These are phyloP conservation scores for Fistulina hepatica DNA, from an alignment of 1,284 basidiomycete species.

Conservation along the genomic window DNA sequence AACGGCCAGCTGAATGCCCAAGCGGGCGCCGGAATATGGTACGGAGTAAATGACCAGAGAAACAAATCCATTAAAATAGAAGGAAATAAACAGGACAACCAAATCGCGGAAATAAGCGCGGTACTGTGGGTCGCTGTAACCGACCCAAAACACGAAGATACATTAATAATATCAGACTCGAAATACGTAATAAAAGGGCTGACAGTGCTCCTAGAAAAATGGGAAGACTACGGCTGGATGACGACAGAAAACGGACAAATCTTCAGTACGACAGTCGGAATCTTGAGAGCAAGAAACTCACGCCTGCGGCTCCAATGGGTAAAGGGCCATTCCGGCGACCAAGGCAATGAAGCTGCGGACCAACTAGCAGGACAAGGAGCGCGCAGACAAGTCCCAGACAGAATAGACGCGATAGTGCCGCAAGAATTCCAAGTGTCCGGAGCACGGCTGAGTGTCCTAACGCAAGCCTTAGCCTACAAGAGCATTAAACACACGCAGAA, in stretches of 20 bases:
- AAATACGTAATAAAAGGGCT: background rate
- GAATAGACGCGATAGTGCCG: background rate
- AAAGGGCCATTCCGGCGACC: constrained; percentile 6
- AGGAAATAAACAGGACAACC: background rate
- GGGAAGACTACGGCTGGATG: too few species aligned
- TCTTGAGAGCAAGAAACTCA: constrained; percentile 2
- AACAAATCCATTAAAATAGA: background rate
- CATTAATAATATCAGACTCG: background rate
- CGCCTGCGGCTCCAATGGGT: constrained; percentile 6
- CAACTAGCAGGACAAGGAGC: background rate
- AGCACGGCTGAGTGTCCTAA: background rate
- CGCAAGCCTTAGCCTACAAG: background rate
- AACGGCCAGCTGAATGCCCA: too few species aligned
- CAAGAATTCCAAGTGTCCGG: background rate
- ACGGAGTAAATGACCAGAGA: background rate
- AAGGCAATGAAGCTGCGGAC: constrained; percentile 10
- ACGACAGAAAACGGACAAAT: too few species aligned
- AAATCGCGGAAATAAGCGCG: constrained; percentile 5
- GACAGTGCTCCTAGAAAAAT: background rate
- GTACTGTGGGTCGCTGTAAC: background rate
- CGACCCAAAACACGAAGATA: background rate
- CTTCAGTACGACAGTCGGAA: constrained; percentile 5
- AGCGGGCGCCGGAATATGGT: too few species aligned
- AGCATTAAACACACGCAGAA: background rate
- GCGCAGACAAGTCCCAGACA: background rate